Percentiles rank a stretch among this genome's conserved stretches.
Conservation (phyloP, 192 early-diverging fungal genomes). For the Geranomyces variabilis region DNA sequence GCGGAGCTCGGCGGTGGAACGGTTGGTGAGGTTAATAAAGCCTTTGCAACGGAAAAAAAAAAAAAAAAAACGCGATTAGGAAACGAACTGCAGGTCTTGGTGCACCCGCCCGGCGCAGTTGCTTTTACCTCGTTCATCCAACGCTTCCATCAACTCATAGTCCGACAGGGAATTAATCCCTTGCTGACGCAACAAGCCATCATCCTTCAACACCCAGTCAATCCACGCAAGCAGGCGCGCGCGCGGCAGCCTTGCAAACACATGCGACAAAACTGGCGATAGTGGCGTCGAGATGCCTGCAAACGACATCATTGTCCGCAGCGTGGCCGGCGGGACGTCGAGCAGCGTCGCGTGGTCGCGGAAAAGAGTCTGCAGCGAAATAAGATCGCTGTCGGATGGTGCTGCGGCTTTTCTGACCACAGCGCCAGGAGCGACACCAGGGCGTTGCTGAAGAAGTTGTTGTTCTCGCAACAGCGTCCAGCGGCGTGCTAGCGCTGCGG, state of each 20-base stretch:
- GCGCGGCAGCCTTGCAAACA: background rate
- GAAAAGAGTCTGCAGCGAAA: conserved; percentile 1
- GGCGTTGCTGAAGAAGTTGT: background rate
- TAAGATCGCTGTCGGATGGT: conserved; percentile 9
- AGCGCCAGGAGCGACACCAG: no score
- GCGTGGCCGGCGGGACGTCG: background rate
- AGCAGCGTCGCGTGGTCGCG: conserved; percentile 13
- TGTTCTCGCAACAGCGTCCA: background rate
- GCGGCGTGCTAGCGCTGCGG: background rate
- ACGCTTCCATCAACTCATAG: conserved; percentile 17
- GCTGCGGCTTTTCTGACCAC: background rate
- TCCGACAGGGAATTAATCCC: conserved; percentile 12
- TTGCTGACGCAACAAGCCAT: conserved; percentile 6
- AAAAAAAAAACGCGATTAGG: no score
- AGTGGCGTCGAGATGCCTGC: background rate
- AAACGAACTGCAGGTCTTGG: no score
- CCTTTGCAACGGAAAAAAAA: background rate
- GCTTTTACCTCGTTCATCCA: conserved; percentile 18
- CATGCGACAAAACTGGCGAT: background rate
- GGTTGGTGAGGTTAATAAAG: background rate
- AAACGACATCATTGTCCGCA: background rate
- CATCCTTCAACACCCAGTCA: conserved; percentile 27
- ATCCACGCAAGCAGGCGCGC: conserved; percentile 13
- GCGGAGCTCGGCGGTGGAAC: background rate
- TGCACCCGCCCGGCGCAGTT: no score